phyloP scores from a whole-genome alignment of 2,329 filamentous ascomycete genomes.

The Scedosporium aurantiacum region DNA sequence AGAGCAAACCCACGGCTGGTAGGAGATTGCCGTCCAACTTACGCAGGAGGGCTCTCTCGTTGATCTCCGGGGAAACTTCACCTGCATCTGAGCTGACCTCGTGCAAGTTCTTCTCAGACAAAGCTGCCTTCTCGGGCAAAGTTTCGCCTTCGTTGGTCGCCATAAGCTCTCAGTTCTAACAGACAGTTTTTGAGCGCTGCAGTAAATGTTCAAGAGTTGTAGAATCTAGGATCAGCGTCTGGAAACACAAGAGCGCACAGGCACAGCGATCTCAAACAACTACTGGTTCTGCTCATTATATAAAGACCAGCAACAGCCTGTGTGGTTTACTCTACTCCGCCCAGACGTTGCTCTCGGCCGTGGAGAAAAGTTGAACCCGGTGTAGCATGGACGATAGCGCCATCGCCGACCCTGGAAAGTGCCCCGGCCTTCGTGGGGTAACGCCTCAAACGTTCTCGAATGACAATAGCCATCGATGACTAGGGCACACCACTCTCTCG shows the following conservation, averaged over 20 bases:
- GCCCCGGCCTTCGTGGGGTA: neutral
- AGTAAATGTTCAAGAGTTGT: neutral
- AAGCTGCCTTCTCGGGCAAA: neutral
- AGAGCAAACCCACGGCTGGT: constrained; percentile 42
- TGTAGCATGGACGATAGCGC: neutral
- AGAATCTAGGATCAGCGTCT: no score
- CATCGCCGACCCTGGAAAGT: neutral
- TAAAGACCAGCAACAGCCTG: no score
- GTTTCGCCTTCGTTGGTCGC: neutral
- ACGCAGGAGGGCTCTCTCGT: constrained; percentile 46
- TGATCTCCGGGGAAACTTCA: constrained; percentile 19
- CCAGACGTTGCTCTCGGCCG: neutral
- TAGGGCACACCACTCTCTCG: neutral
- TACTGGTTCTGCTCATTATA: no score
- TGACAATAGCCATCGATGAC: neutral
- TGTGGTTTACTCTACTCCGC: no score
- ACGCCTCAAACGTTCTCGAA: neutral
- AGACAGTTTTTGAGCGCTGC: neutral
- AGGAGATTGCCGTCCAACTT: constrained; percentile 43
- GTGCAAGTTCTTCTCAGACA: neutral
- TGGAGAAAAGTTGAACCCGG: no score
- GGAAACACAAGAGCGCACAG: no score
- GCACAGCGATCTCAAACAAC: no score
- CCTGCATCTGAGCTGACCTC: neutral
- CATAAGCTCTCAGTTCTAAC: neutral